Conservation (phyloP, 108 stramenopile species). For the Fragilaria crotonensis region DNA sequence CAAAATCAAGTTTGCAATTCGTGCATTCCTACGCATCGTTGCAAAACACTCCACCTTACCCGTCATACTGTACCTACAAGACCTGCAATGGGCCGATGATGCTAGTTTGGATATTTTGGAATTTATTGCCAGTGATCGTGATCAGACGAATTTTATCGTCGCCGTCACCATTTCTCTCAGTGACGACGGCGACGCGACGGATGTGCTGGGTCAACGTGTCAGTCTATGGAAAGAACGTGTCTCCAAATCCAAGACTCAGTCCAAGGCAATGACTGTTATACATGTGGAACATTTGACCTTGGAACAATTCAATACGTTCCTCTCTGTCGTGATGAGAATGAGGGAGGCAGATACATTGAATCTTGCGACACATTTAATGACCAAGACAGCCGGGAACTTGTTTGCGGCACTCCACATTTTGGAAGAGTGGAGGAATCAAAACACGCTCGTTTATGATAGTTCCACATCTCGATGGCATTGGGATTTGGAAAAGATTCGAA, state of each 20-base stretch:
- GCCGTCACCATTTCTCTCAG: not conserved
- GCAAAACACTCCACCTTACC: not conserved
- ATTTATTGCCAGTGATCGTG: not conserved
- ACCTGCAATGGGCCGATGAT: not conserved
- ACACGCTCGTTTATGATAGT: not conserved
- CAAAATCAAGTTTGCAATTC: not conserved
- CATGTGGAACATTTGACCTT: not conserved
- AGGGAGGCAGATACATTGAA: not conserved
- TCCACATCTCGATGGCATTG: not conserved
- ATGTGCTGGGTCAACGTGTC: not conserved
- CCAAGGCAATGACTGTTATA: not conserved
- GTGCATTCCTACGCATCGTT: not conserved
- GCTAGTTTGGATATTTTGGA: not conserved
- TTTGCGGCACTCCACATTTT: not conserved
- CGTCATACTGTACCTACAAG: not conserved
- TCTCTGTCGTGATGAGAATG: not conserved
- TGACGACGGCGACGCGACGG: too few relatives aligned
- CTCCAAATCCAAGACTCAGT: not conserved
- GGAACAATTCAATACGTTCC: not conserved
- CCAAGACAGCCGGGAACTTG: not conserved
- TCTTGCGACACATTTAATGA: not conserved
- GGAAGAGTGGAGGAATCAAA: not conserved
- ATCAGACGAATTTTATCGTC: not conserved
- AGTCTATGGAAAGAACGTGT: not conserved
- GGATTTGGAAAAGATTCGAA: not conserved